phyloP scores from a whole-genome alignment of 2,329 filamentous ascomycete genomes.

The Trichoderma afroharzianum region DNA sequence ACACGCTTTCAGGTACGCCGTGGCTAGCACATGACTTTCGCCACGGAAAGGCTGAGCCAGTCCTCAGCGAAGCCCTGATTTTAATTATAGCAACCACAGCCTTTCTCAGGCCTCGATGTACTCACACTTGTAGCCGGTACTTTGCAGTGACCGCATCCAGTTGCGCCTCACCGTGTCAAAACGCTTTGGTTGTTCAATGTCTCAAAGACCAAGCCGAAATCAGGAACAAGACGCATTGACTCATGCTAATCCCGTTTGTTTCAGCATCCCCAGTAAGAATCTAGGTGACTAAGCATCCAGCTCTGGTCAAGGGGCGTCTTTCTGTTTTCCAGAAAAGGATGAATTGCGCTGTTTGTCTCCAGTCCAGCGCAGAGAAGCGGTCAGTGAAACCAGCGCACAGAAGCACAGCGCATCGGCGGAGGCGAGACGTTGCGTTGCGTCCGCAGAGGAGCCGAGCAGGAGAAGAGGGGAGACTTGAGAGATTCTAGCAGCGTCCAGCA shows the following conservation, averaged over 20 bases:
- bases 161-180: conserved; percentile 3
- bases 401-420: not conserved
- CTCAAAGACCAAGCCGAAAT: not conserved
- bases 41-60: conserved; percentile 10
- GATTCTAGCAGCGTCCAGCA: conserved; percentile 4
- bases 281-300: not conserved
- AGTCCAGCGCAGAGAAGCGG: conserved; percentile 14
- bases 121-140: not conserved
- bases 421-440: conserved; percentile 9
- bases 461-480: not conserved
- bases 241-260: not conserved
- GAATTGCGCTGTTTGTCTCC: not conserved
- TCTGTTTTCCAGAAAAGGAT: not conserved
- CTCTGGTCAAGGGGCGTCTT: not conserved
- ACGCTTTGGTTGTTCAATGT: not conserved
- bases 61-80: conserved; percentile 5
- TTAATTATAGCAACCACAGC: conserved; percentile 17
- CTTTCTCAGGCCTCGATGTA: not conserved
- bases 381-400: not conserved
- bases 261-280: not conserved
- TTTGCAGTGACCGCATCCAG: conserved; percentile 1
- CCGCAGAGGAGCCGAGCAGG: conserved; percentile 1
- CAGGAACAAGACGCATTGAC: not conserved
- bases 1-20: not conserved
- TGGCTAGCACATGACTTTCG: conserved; percentile 10